Evolutionary conservation across 164 flowering plant species (phyloP), one percentile per base, ranked within the genome.

Genomic region (Aristolochia californica): DNA sequence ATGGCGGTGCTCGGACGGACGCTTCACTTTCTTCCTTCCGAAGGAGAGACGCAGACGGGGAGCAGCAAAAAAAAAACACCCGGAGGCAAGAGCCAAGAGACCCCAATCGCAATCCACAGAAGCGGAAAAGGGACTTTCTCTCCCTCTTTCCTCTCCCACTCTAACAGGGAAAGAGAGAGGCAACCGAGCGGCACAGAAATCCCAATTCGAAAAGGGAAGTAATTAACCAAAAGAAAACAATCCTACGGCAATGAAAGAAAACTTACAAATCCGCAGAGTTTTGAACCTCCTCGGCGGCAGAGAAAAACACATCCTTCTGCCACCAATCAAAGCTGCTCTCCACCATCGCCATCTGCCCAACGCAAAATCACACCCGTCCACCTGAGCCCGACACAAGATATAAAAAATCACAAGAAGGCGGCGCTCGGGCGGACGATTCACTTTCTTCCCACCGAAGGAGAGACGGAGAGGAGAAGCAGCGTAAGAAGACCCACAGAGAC

Each of bases 271-370:
- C 97, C 13, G 94, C 83, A 11, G 97, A 90, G 67, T 83, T 80
- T 68, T 90, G 97, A 48, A 90, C 91, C 68, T 83, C 90, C 75
- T 90, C 97, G 5, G 95, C 97, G 5, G 88, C 95, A 25, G 93
- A 74, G 70, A 90, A 90, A 73, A 90, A 90, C 45, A 75, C 72
- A 28, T 90, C 97, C 55, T 82, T 87, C 66, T 73, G 78, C 97
- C 97, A 90, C 55, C 80, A 68, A 81, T 85, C 94, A 61, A 90
- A 90, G 60, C 82, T 77, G 40, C 40, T 34, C 40, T 34, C 40
- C 40, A 34, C 40, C 40, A 34, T 34, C 40, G 40, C 40, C 40
- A 34, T 34, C 40, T 34, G 7, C 40, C 40, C 7, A 34, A n/a
- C 13, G 22, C 40, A 34, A 12, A 34, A 34, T 34, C 40, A 34